Conservation (phyloP, 2,329 filamentous ascomycete species). For the Ophiosphaerella narmari region DNA sequence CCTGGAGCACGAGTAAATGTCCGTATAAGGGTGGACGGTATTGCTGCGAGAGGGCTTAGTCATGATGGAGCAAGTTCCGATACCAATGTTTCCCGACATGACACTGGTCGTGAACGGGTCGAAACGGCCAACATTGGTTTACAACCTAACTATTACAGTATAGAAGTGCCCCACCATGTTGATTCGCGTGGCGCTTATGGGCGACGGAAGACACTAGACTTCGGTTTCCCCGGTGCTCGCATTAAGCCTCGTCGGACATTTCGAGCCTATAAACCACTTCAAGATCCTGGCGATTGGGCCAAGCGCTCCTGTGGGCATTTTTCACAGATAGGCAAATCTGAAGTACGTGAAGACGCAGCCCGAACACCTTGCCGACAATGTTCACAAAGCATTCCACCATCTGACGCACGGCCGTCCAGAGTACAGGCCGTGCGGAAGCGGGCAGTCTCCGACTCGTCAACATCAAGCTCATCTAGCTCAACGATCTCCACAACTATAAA, state of each 20-base stretch:
- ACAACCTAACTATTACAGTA: constrained; percentile 17
- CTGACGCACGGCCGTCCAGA: constrained; percentile 2
- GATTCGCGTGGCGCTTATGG: constrained; percentile 38
- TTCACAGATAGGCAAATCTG: constrained; percentile 16
- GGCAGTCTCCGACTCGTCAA: constrained; percentile 19
- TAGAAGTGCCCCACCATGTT: constrained; percentile 29
- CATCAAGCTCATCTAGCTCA: constrained; percentile 10
- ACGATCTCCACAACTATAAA: neutral
- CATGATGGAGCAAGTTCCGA: constrained; percentile 30
- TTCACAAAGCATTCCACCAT: constrained; percentile 14
- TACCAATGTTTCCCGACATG: constrained; percentile 14
- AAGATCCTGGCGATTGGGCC: constrained; percentile 29
- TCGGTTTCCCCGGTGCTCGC: constrained; percentile 40
- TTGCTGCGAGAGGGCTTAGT: constrained; percentile 21
- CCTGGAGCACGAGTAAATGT: constrained; percentile 11
- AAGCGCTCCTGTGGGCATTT: constrained; percentile 40
- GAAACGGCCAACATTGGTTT: constrained; percentile 13
- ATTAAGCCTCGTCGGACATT: constrained; percentile 25
- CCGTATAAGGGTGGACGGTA: constrained; percentile 9
- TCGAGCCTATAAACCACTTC: constrained; percentile 14
- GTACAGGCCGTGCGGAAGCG: constrained; percentile 9
- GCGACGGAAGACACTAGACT: constrained; percentile 38
- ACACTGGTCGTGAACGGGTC: constrained; percentile 5
- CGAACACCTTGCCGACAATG: constrained; percentile 25
- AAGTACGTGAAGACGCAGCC: constrained; percentile 20